Evolutionary conservation across 495 filamentous ascomycete species (phyloP).

Genomic region (Trichoderma asperelloides): DNA sequence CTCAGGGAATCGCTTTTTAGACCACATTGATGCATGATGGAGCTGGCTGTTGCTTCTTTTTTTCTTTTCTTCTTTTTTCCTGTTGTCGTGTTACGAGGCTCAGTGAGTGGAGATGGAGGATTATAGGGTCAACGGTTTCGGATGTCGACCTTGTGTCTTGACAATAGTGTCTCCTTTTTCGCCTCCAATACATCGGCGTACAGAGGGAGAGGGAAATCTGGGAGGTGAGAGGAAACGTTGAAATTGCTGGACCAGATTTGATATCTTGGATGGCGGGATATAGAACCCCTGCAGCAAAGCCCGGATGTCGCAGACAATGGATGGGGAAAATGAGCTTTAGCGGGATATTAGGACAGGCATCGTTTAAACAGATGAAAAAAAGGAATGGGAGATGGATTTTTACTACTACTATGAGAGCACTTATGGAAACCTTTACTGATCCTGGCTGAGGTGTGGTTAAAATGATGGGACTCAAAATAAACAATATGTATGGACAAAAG

Average conservation of each 20-base stretch:
- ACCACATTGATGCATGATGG: slow-evolving; percentile 39
- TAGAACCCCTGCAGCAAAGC: slow-evolving; percentile 6
- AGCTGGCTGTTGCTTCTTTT: slow-evolving; percentile 29
- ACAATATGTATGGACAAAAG: neutral
- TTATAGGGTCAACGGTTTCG: neutral
- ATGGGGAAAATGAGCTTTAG: slow-evolving; percentile 8
- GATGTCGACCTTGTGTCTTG: slow-evolving; percentile 3
- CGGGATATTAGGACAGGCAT: slow-evolving; percentile 1
- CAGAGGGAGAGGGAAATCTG: neutral
- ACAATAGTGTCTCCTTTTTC: slow-evolving; percentile 3
- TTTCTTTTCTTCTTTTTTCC: slow-evolving; percentile 14
- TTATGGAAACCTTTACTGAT: neutral
- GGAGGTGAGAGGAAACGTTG: neutral
- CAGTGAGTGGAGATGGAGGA: neutral
- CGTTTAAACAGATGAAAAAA: slow-evolving; percentile 8
- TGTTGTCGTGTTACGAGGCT: slow-evolving; percentile 1
- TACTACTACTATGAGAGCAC: neutral
- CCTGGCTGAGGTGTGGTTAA: neutral
- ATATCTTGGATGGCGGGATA: slow-evolving; percentile 6
- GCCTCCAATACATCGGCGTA: neutral
- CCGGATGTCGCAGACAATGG: slow-evolving; percentile 7
- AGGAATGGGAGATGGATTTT: neutral
- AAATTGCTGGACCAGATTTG: slow-evolving; percentile 7
- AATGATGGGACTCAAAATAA: neutral
- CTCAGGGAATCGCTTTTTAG: slow-evolving; percentile 25